Conservation (phyloP, 257 asterid genomes). For the Ehretia macrophylla region DNA sequence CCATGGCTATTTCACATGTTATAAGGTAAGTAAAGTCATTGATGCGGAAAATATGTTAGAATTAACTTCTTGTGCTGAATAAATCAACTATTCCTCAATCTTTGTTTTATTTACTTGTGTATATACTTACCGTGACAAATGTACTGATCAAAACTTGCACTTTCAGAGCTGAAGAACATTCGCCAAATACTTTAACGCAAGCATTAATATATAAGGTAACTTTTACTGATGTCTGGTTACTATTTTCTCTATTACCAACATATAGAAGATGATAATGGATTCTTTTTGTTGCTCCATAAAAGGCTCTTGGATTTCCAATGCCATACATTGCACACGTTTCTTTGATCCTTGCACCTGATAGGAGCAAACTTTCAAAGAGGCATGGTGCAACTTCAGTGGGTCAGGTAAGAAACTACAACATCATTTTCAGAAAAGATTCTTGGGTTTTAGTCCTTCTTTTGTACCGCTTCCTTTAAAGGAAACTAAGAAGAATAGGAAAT, state of each 20-base stretch:
- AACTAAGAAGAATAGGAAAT: no score
- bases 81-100: no score
- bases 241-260: no score
- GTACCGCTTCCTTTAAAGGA: no score
- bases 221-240: conserved; percentile 8
- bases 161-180: conserved; percentile 96
- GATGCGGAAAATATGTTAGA: no score
- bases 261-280: conserved; percentile 26
- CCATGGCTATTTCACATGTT: no score
- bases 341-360: conserved; percentile 91
- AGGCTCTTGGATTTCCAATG: conserved; percentile 87
- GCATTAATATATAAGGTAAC: conserved; percentile 83
- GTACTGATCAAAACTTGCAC: conserved; percentile 25
- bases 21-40: no score
- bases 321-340: conserved; percentile 95
- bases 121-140: no score
- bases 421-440: no score
- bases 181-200: conserved; percentile 93
- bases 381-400: conserved; percentile 99
- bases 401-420: conserved; percentile 47
- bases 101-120: no score
- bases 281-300: conserved; percentile 16
- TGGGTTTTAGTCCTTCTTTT: no score
- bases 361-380: conserved; percentile 92
- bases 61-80: no score